Evolutionary conservation across 768 basidiomycete genomes (phyloP), one percentile per base, ranked within the genome.

Genomic region (Termitomyces sp.): DNA sequence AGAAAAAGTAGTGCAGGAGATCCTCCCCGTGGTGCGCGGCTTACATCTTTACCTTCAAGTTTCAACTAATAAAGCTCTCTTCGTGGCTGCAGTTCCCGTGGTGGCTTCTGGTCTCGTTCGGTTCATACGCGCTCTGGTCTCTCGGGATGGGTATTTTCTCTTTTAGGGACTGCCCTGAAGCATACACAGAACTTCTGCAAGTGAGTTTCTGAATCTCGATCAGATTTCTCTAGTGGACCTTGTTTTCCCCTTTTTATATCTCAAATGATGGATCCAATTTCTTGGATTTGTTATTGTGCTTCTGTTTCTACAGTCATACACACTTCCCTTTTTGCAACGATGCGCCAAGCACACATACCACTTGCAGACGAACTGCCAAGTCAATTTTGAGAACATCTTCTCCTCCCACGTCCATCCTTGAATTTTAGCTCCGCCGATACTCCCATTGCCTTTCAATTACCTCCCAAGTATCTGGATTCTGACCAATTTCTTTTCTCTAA

Each of bases 91-190:
- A 91, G 90, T 69, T 92, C 32, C 90, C 90, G 3, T 93, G 87
- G 86, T 92, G 89, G 89, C 65, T 90, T 9, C 79, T 92, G 13
- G 85, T 92, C 2, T 75, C 86, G 1, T 90, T 90, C 61, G 91
- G 91, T 13, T 84, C 90, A 1, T 92, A 89, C 67, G 87, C 87
- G 18, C 79, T 92, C 11, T 84, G 83, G 73, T 87, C 85, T 10
- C 81, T 92, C 20, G 90, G 91, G 10, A 82, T 83, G 79, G 90
- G 90, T 2, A 66, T 92, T 44, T 79, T 84, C 62, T 85, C 85
- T 2, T 87, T 90, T 64, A 73, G 81, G 64, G 90, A 92, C 63
- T 89, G 88, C 67, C 86, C 88, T 41, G 88, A 92, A 62, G 90
- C 90, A 5, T 89, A 92, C 62, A 75, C 80, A 13, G 87, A 88